phyloP scores from a whole-genome alignment of 192 early-diverging fungal species.

The Coemansia guatemalensis region DNA sequence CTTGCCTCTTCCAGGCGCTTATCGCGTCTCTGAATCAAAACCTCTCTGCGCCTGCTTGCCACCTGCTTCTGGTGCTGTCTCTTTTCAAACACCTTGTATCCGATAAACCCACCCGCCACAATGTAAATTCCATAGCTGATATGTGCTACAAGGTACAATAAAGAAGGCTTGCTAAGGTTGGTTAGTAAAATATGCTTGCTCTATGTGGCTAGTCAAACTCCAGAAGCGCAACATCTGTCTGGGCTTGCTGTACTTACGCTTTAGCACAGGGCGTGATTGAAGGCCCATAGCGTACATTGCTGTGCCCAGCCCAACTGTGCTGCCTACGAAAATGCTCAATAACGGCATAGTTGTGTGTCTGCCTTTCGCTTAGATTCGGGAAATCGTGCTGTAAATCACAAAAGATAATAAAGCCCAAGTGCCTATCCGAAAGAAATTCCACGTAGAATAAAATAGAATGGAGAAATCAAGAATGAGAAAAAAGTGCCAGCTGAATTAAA shows the following conservation, averaged over 20 bases:
- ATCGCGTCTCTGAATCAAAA: slow-evolving; percentile 44
- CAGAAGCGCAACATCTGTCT: no score
- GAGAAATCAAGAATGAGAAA: no score
- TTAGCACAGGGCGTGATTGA: slow-evolving; percentile 33
- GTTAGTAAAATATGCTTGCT: not conserved
- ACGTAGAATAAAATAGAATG: no score
- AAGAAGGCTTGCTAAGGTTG: not conserved
- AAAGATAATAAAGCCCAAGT: no score
- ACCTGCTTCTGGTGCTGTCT: slow-evolving; percentile 25
- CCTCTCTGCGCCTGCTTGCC: slow-evolving; percentile 33
- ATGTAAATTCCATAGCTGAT: slow-evolving; percentile 40
- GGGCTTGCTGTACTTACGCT: slow-evolving; percentile 35
- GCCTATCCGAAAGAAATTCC: no score
- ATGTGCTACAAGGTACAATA: slow-evolving; percentile 19
- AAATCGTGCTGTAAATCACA: no score
- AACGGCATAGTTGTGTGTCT: slow-evolving; percentile 3
- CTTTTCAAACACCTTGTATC: slow-evolving; percentile 33
- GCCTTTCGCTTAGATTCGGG: no score
- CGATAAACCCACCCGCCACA: slow-evolving; percentile 25
- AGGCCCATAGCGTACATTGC: slow-evolving; percentile 51
- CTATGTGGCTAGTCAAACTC: no score
- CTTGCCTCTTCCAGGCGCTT: slow-evolving; percentile 27
- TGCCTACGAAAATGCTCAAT: slow-evolving; percentile 36
- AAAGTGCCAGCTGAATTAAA: no score
- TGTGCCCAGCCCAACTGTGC: slow-evolving; percentile 35